Conservation (phyloP, 495 filamentous ascomycete genomes). For the Endocarpon pusillum region DNA sequence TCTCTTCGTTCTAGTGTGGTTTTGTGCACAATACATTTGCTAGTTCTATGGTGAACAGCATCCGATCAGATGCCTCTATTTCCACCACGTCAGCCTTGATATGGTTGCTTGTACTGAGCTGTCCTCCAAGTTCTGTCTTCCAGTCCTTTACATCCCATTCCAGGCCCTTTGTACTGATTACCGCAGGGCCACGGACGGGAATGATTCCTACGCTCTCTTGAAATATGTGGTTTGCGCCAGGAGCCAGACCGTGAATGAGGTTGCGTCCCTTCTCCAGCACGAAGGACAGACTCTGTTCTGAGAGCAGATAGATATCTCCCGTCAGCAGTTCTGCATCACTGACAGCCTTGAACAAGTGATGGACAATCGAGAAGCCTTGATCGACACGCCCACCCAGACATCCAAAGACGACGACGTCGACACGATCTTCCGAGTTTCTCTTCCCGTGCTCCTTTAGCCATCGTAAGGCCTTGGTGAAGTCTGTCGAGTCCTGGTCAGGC, state of each 20-base stretch:
- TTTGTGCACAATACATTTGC: constrained; percentile 15
- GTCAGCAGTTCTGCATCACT: constrained; percentile 8
- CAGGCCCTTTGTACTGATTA: constrained; percentile 60
- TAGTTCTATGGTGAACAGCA: constrained; percentile 78
- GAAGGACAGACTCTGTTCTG: constrained; percentile 63
- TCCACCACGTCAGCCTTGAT: constrained; percentile 38
- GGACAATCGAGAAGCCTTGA: constrained; percentile 75
- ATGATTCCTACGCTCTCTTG: constrained; percentile 68
- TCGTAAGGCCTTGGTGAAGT: constrained; percentile 58
- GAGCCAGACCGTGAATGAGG: constrained; percentile 27
- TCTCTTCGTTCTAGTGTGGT: too few species aligned
- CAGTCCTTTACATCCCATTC: constrained; percentile 80
- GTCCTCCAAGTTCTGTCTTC: constrained; percentile 65
- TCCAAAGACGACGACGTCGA: constrained; percentile 55
- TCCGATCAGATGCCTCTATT: constrained; percentile 46
- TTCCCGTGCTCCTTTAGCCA: constrained; percentile 29
- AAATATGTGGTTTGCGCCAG: constrained; percentile 15
- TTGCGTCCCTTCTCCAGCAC: constrained; percentile 54
- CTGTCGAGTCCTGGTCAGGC: constrained; percentile 72
- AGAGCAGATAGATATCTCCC: constrained; percentile 50
- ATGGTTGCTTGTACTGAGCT: constrained; percentile 89
- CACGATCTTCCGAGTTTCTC: constrained; percentile 1
- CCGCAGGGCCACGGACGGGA: constrained; percentile 53
- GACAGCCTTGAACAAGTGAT: constrained; percentile 46
- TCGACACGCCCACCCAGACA: constrained; percentile 80